phyloP scores from a whole-genome alignment of 139 green algal genomes.

The Nannochloris sp. region DNA sequence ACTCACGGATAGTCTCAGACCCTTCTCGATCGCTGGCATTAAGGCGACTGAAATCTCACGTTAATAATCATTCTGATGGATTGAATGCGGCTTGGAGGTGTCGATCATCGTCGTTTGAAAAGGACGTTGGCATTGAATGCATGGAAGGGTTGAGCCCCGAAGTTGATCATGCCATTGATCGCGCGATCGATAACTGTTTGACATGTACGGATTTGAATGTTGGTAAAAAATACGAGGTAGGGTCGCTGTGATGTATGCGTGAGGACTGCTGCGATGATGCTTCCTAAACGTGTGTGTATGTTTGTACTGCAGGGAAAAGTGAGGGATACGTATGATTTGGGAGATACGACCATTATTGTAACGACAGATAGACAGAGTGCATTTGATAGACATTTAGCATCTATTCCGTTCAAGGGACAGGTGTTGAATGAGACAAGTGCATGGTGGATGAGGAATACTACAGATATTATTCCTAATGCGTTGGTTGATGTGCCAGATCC shows the following conservation, averaged over 20 bases:
- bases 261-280: not conserved
- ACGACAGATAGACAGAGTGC: constrained; percentile 94
- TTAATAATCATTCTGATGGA: no score
- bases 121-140: constrained; percentile 17
- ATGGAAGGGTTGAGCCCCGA: constrained; percentile 28
- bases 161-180: constrained; percentile 49
- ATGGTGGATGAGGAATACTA: constrained; percentile 92
- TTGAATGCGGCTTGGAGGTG: no score
- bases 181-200: constrained; percentile 39
- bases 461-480: constrained; percentile 61
- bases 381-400: constrained; percentile 90
- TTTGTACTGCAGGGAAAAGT: constrained; percentile 74
- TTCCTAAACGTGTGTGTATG: not conserved
- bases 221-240: constrained; percentile 26
- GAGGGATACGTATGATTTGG: constrained; percentile 90
- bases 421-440: constrained; percentile 92
- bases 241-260: not conserved
- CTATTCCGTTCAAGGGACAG: constrained; percentile 89
- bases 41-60: no score
- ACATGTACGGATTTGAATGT: constrained; percentile 44
- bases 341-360: constrained; percentile 81
- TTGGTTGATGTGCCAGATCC: constrained; percentile 76
- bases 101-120: not conserved
- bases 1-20: no score
- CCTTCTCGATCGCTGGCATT: not conserved